phyloP scores from a whole-genome alignment of 345 rosid genomes.

The Gossypium raimondii region DNA sequence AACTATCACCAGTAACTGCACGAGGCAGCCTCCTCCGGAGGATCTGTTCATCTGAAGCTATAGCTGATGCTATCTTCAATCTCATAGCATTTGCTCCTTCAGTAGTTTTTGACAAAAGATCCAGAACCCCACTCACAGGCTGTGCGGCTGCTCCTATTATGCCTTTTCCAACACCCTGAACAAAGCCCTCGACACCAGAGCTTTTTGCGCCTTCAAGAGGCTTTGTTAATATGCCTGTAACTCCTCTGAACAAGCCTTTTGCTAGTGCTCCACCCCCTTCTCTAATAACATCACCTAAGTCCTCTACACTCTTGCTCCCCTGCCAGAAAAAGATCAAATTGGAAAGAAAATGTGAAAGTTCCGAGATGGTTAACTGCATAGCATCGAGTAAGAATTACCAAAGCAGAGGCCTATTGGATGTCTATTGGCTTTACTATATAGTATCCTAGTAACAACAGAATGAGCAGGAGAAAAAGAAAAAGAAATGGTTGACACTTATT shows the following conservation, averaged over 20 bases:
- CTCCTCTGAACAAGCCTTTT: conserved; percentile 95
- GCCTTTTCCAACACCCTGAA: conserved; percentile 98
- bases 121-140: conserved; percentile 97
- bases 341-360: conserved; percentile 10
- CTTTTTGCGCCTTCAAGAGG: conserved; percentile 97
- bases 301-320: conserved; percentile 96
- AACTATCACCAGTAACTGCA: conserved; percentile 79
- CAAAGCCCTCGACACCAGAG: conserved; percentile 99
- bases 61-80: conserved; percentile 93
- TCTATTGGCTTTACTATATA: background rate
- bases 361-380: conserved; percentile 14
- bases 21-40: conserved; percentile 91
- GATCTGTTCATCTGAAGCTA: conserved; percentile 97
- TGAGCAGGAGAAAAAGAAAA: background rate
- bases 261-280: conserved; percentile 99
- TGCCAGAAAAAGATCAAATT: conserved; percentile 28
- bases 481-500: background rate
- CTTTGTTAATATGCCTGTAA: conserved; percentile 92
- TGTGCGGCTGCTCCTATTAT: conserved; percentile 98
- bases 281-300: conserved; percentile 88
- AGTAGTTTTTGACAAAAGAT: conserved; percentile 96
- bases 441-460: background rate
- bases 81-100: conserved; percentile 99
- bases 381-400: background rate
- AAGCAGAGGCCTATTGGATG: background rate